phyloP scores from a whole-genome alignment of 495 filamentous ascomycete species.

The Xylaria intraflava region DNA sequence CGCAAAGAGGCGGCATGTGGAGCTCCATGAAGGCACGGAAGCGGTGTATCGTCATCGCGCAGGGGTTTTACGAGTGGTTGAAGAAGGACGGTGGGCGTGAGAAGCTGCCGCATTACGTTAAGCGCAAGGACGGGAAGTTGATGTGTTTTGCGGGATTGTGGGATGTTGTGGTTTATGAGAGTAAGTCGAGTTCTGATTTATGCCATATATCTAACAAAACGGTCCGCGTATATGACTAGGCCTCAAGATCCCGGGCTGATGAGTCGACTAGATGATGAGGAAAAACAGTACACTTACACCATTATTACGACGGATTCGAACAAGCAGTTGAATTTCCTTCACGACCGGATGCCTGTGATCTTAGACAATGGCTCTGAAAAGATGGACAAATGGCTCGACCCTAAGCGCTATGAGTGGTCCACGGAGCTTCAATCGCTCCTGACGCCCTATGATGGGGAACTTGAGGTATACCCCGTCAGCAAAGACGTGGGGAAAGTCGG shows the following conservation, averaged over 20 bases:
- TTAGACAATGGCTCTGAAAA: conserved; percentile 66
- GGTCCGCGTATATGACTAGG: background rate
- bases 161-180: conserved; percentile 80
- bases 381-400: conserved; percentile 77
- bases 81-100: conserved; percentile 72
- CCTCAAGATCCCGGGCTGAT: background rate
- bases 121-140: conserved; percentile 70
- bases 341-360: conserved; percentile 94
- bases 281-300: conserved; percentile 77
- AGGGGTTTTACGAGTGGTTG: conserved; percentile 97
- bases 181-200: conserved; percentile 31
- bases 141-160: conserved; percentile 90
- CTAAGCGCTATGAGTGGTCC: conserved; percentile 62
- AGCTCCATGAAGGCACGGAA: conserved; percentile 80
- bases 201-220: background rate
- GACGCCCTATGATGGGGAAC: conserved; percentile 67
- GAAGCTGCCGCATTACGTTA: conserved; percentile 75
- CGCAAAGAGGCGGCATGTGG: conserved; percentile 78
- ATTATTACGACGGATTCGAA: conserved; percentile 86
- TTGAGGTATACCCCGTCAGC: conserved; percentile 79
- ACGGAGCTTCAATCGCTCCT: conserved; percentile 69
- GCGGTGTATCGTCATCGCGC: conserved; percentile 75
- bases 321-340: conserved; percentile 71
- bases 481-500: conserved; percentile 93
- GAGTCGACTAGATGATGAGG: conserved; percentile 36